A percentile compares a stretch with the other conserved stretches of the same genome.
Evolutionary conservation across 345 rosid genomes (phyloP).

Genomic region (Brassica napus): DNA sequence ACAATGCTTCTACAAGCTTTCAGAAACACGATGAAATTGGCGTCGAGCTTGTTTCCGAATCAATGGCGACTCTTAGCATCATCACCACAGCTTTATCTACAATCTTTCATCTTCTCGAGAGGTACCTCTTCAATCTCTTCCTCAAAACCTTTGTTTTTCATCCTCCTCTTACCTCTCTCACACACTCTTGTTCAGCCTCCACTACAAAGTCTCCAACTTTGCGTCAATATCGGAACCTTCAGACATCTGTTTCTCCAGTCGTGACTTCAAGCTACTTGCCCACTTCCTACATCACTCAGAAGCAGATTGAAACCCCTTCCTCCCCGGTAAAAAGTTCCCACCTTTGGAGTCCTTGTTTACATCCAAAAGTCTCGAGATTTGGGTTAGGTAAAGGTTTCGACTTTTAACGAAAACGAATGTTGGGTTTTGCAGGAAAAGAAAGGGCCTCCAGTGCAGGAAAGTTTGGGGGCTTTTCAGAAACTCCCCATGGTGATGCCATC

Average conservation of each 20-base stretch:
- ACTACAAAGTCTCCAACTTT: constrained; percentile 37
- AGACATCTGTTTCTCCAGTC: constrained; percentile 51
- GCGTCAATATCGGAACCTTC: constrained; percentile 57
- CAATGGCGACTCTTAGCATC: constrained; percentile 39
- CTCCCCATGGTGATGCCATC: constrained; percentile 97
- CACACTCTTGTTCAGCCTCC: constrained; percentile 14
- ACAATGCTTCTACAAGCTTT: not conserved
- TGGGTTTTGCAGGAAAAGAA: constrained; percentile 50
- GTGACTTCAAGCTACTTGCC: constrained; percentile 64
- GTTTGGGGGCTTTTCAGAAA: constrained; percentile 88
- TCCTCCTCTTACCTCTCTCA: constrained; percentile 1
- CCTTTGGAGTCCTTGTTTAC: not conserved
- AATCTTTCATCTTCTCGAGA: constrained; percentile 26
- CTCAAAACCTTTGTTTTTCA: not conserved
- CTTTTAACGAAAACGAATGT: not conserved
- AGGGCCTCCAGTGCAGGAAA: constrained; percentile 37
- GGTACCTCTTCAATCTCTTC: constrained; percentile 14
- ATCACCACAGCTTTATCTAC: constrained; percentile 29
- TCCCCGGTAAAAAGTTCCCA: constrained; percentile 18
- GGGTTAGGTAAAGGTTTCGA: not conserved
- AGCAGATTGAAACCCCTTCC: constrained; percentile 36
- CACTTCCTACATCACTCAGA: constrained; percentile 41
- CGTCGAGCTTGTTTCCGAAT: constrained; percentile 39
- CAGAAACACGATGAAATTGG: constrained; percentile 32
- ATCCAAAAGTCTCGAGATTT: constrained; percentile 17